Conservation (phyloP, 2,329 filamentous ascomycete species). For the Didymella lethalis region DNA sequence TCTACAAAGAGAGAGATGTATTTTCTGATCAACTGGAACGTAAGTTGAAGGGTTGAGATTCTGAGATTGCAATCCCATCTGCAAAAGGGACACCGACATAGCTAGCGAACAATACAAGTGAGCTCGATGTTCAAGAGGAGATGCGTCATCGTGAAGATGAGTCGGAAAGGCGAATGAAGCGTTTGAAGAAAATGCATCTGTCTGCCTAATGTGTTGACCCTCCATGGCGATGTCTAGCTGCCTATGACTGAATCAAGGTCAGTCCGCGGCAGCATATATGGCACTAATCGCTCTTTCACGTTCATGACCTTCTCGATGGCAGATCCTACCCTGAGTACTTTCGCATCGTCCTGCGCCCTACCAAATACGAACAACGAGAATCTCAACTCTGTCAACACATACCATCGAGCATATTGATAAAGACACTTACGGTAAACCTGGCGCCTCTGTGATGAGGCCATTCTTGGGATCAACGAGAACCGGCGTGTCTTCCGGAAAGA, state of each 20-base stretch:
- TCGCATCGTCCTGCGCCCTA: conserved; percentile 13
- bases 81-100: background rate
- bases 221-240: background rate
- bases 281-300: conserved; percentile 3
- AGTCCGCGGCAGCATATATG: conserved; percentile 8
- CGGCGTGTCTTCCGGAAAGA: conserved; percentile 56
- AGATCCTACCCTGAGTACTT: conserved; percentile 16
- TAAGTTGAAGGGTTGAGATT: background rate
- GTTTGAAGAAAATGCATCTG: too few relatives aligned
- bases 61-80: background rate
- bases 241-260: background rate
- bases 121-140: background rate
- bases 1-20: background rate
- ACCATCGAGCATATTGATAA: background rate
- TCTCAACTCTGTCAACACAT: conserved; percentile 1
- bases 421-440: conserved; percentile 57
- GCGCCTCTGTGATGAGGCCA: conserved; percentile 58
- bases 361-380: conserved; percentile 23
- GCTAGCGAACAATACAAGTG: background rate
- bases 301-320: conserved; percentile 11
- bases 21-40: background rate
- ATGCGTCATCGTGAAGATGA: background rate
- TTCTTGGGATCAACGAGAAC: conserved; percentile 53
- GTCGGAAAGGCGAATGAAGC: too few relatives aligned
- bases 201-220: too few relatives aligned